Percentiles rank a stretch among this genome's conserved stretches.
Conservation (phyloP, 2,329 filamentous ascomycete genomes). For the Diaporthe sp. region DNA sequence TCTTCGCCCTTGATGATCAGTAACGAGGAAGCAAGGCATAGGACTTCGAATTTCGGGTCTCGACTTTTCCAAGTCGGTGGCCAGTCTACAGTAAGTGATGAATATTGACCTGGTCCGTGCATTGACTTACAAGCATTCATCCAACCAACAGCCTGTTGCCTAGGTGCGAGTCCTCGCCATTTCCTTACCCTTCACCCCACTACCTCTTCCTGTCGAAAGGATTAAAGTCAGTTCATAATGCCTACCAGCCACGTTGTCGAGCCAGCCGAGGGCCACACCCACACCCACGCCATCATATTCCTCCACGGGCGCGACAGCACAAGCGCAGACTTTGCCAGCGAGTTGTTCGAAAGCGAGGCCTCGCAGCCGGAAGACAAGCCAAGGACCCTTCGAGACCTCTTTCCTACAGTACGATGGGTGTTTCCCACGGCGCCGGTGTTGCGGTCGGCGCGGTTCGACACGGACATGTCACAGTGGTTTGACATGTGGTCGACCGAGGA, state of each 20-base stretch:
- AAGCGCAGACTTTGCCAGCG: conserved; percentile 54
- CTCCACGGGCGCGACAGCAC: conserved; percentile 61
- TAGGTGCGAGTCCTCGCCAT: too few species aligned
- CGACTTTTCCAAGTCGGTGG: too few species aligned
- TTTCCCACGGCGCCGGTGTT: conserved; percentile 46
- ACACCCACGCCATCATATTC: conserved; percentile 62
- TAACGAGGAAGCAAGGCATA: too few species aligned
- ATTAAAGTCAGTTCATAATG: too few species aligned
- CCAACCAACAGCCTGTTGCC: too few species aligned
- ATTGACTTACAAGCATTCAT: too few species aligned
- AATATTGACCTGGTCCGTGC: too few species aligned
- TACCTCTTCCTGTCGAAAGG: too few species aligned
- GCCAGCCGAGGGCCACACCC: conserved; percentile 38
- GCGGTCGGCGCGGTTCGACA: conserved; percentile 44
- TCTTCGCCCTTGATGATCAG: too few species aligned
- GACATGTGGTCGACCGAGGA: conserved; percentile 66
- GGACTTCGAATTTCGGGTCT: too few species aligned
- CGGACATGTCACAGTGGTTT: conserved; percentile 42
- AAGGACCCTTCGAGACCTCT: conserved; percentile 45
- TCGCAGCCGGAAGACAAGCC: conserved; percentile 43
- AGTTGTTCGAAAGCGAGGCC: conserved; percentile 57
- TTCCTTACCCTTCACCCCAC: too few species aligned
- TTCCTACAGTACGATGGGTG: conserved; percentile 47
- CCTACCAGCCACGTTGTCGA: neutral
- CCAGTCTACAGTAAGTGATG: too few species aligned